Percentiles rank a stretch among this genome's conserved stretches.
Conservation (phyloP, 148 eudicot genomes). For the Camellia granthamiana region DNA sequence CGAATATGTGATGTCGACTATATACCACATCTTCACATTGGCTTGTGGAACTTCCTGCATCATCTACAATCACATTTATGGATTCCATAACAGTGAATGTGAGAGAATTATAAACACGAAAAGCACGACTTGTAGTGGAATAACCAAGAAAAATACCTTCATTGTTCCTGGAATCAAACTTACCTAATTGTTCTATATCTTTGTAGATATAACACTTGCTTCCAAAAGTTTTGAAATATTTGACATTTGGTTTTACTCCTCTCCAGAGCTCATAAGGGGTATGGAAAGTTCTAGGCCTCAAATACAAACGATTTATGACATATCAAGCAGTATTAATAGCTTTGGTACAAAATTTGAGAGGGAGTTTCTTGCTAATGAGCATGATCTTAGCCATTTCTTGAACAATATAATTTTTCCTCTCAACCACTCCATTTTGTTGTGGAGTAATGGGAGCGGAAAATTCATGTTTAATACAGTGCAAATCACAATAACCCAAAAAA, state of each 20-base stretch:
- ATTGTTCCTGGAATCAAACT: too few relatives aligned
- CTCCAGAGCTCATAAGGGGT: background rate
- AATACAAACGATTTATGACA: background rate
- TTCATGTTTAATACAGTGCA: background rate
- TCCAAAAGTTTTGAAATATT: background rate
- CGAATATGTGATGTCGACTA: too few relatives aligned
- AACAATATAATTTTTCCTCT: background rate
- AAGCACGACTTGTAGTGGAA: background rate
- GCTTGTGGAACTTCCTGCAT: too few relatives aligned
- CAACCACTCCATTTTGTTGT: slow-evolving; percentile 5
- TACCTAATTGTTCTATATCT: too few relatives aligned
- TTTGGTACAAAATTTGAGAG: background rate
- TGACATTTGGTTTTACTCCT: background rate
- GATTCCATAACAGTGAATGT: too few relatives aligned
- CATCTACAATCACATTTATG: too few relatives aligned
- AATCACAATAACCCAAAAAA: background rate
- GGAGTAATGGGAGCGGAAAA: background rate
- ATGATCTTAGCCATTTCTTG: background rate
- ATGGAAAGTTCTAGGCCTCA: background rate
- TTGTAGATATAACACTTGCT: background rate
- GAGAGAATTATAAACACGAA: too few relatives aligned
- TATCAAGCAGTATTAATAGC: background rate
- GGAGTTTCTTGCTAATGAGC: background rate
- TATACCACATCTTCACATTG: too few relatives aligned
- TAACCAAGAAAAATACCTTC: background rate